A percentile compares a stretch with the other conserved stretches of the same genome.
phyloP scores from a whole-genome alignment of 2,329 filamentous ascomycete species.

The Domatiomyces catenatus region DNA sequence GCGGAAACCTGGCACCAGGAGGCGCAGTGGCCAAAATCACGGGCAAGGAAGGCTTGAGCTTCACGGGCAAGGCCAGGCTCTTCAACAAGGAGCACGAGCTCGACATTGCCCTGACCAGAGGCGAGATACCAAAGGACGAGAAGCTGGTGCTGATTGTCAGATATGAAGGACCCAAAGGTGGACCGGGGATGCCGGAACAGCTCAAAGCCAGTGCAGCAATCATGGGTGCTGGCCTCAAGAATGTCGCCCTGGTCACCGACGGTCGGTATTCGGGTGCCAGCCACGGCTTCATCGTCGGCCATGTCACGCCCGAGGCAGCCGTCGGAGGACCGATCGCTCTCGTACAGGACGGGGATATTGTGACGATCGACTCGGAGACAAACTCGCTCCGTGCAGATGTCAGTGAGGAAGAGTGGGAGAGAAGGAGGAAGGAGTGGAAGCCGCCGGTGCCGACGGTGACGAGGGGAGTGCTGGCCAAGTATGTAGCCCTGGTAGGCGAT shows the following conservation, averaged over 20 bases:
- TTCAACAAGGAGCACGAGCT: constrained; percentile 77
- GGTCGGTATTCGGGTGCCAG: constrained; percentile 76
- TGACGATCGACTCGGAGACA: constrained; percentile 71
- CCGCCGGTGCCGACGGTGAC: constrained; percentile 57
- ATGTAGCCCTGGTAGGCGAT: constrained; percentile 73
- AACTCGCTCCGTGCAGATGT: constrained; percentile 61
- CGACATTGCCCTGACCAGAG: constrained; percentile 55
- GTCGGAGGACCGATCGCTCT: constrained; percentile 77
- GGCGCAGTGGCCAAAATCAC: constrained; percentile 94
- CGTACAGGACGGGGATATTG: constrained; percentile 61
- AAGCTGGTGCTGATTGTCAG: constrained; percentile 81
- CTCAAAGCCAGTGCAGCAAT: constrained; percentile 76
- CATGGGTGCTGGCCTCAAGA: constrained; percentile 78
- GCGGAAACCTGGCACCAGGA: constrained; percentile 73
- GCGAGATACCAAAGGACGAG: constrained; percentile 56
- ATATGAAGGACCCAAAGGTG: constrained; percentile 86
- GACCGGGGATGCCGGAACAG: constrained; percentile 92
- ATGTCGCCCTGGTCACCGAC: constrained; percentile 83
- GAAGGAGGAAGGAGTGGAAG: constrained; percentile 51
- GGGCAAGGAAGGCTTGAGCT: constrained; percentile 75
- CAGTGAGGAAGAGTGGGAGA: constrained; percentile 52
- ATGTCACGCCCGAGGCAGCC: constrained; percentile 80
- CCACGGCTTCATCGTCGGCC: constrained; percentile 87
- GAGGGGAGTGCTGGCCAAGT: constrained; percentile 77
- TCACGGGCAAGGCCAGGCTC: constrained; percentile 65